A percentile compares a stretch with the other conserved stretches of the same genome.
Evolutionary conservation across 176 grass and related monocot species (phyloP).

Genomic region (Tuctoria greenei): DNA sequence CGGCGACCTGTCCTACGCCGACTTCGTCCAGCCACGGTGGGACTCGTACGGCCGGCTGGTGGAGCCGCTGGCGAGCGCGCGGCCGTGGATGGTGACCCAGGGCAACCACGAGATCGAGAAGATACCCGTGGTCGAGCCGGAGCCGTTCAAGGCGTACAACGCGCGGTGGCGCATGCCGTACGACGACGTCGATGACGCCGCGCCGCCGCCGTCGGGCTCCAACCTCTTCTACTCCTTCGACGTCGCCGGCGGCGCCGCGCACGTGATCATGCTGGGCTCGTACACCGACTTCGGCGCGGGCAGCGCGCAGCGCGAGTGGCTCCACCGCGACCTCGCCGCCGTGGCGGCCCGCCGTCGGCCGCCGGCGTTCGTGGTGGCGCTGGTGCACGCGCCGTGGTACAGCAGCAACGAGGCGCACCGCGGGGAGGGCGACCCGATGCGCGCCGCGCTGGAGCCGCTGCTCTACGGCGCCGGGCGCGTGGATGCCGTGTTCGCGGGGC

Average conservation of each 20-base stretch:
- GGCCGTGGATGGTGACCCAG: slow-evolving; percentile 80
- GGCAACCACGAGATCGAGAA: slow-evolving; percentile 79
- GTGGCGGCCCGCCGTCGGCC: slow-evolving; percentile 18
- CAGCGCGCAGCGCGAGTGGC: slow-evolving; percentile 51
- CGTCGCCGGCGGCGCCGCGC: slow-evolving; percentile 45
- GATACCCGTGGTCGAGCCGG: slow-evolving; percentile 17
- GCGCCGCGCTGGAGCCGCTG: slow-evolving; percentile 49
- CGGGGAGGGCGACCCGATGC: slow-evolving; percentile 67
- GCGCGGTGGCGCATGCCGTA: slow-evolving; percentile 68
- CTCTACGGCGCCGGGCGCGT: slow-evolving; percentile 35
- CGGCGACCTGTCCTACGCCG: slow-evolving; percentile 74
- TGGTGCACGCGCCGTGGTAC: slow-evolving; percentile 87
- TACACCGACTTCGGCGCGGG: slow-evolving; percentile 43
- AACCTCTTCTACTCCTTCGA: slow-evolving; percentile 88
- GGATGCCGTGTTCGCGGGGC: slow-evolving; percentile 75
- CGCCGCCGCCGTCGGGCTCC: slow-evolving; percentile 1
- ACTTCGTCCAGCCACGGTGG: slow-evolving; percentile 44
- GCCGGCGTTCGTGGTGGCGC: slow-evolving; percentile 50
- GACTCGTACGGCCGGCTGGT: slow-evolving; percentile 70
- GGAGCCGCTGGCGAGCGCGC: slow-evolving; percentile 66
- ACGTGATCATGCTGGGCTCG: slow-evolving; percentile 77
- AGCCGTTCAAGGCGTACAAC: slow-evolving; percentile 65
- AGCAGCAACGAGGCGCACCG: slow-evolving; percentile 66
- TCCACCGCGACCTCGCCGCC: slow-evolving; percentile 42
- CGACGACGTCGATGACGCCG: slow-evolving; percentile 27